phyloP scores from a whole-genome alignment of 2,329 filamentous ascomycete genomes.

The Xylariaceae sp. region DNA sequence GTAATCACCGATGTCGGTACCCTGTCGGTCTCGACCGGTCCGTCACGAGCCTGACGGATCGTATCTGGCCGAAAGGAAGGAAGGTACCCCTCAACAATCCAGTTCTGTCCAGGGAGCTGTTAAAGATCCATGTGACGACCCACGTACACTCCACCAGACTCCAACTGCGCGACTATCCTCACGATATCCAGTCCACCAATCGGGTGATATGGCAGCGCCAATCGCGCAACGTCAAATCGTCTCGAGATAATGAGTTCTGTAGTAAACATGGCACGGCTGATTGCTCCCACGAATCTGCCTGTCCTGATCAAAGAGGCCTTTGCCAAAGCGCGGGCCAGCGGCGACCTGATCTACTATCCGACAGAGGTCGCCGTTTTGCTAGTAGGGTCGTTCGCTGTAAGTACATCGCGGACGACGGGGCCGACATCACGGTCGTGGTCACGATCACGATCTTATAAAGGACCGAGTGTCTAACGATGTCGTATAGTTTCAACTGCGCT shows the following conservation, averaged over 20 bases:
- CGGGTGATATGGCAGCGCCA: background rate
- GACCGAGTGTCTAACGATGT: constrained; percentile 2
- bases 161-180: background rate
- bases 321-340: constrained; percentile 40
- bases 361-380: constrained; percentile 47
- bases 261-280: constrained; percentile 36
- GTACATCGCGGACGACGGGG: constrained; percentile 3
- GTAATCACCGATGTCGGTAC: no score
- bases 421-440: background rate
- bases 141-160: background rate
- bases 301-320: constrained; percentile 47
- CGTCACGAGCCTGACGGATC: no score
- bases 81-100: background rate
- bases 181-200: background rate
- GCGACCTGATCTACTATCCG: constrained; percentile 49
- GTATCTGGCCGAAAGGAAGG: no score
- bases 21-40: no score
- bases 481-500: constrained; percentile 64
- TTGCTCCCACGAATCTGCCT: constrained; percentile 43
- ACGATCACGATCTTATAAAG: background rate
- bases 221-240: constrained; percentile 1
- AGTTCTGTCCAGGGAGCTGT: no score
- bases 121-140: background rate
- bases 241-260: constrained; percentile 16
- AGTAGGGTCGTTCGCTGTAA: constrained; percentile 28